Evolutionary conservation across 2,329 filamentous ascomycete species (phyloP), one percentile per base, ranked within the genome.

Genomic region (Sporothrix brunneoviolacea): DNA sequence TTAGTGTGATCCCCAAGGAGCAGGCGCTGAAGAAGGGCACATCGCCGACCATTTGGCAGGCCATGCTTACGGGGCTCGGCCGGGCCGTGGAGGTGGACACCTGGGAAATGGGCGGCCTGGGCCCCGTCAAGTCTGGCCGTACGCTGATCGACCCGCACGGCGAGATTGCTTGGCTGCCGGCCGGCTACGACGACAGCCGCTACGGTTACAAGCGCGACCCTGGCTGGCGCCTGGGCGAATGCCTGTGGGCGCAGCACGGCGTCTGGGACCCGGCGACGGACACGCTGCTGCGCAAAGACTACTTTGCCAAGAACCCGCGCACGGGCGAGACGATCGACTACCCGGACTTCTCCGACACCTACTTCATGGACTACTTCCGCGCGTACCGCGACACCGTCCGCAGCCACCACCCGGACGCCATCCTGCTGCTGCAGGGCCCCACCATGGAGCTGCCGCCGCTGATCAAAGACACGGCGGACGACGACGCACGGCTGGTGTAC

Each of bases 191-290:
- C 60, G 93, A 98, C 58, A 83, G 80, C 12, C 80, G 82, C 56
- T 98, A 98, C 65, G 88, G 88, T 32, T 98, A 88, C 83, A 90
- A 86, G 64, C 81, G 93, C 57, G 88, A 95, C 62, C 77, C 86
- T 0, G 84, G 76, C 8, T 98, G 93, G 93, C 91, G 84, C 65
- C 71, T 98, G 16, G 93, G 93, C n/a, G 82, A 94, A 66, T 97
- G 93, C 62, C 66, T 98, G 36, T 98, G 93, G 93, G 91, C 93
- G 4, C 91, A 96, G 62, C 91, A 98, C 65, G 91, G 91, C 1
- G 82, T 98, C 6, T 98, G 93, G 93, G 89, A 98, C 62, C 83
- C 86, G 6, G 70, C 74, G 4, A 86, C 79, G 2, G 90, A 96
- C 63, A 80, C 78, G 0, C 70, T 98, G 5, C 67, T 95, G 51